phyloP scores from a whole-genome alignment of 208 protist species.

The Leishmania turanica region DNA sequence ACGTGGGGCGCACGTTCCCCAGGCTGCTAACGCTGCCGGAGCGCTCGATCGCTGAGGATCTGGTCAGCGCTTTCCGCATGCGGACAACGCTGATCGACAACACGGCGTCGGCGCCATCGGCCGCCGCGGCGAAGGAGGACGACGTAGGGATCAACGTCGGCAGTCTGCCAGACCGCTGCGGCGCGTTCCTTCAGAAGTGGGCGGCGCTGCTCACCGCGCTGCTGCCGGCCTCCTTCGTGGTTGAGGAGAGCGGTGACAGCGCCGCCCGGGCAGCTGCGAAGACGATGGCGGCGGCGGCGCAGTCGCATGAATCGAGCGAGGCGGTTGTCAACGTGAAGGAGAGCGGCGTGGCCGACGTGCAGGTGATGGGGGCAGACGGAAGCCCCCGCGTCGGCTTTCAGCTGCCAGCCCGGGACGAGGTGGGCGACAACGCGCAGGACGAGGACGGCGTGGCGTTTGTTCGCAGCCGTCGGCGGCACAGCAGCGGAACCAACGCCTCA shows the following conservation, averaged over 20 bases:
- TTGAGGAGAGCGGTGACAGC: background rate
- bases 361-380: background rate
- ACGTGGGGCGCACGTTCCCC: slow-evolving; percentile 73
- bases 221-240: slow-evolving; percentile 24
- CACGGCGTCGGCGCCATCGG: background rate
- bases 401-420: slow-evolving; percentile 9
- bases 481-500: background rate
- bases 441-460: background rate
- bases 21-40: slow-evolving; percentile 41
- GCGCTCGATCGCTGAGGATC: slow-evolving; percentile 66
- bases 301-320: background rate
- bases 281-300: background rate
- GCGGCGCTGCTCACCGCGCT: slow-evolving; percentile 33
- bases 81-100: slow-evolving; percentile 24
- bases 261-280: background rate
- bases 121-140: slow-evolving; percentile 2
- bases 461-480: slow-evolving; percentile 16
- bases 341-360: background rate
- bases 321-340: background rate
- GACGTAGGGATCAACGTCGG: background rate
- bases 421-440: background rate
- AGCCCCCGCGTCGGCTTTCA: slow-evolving; percentile 13
- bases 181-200: slow-evolving; percentile 32
- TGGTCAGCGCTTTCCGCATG: slow-evolving; percentile 77
- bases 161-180: slow-evolving; percentile 17